Evolutionary conservation across 2,329 filamentous ascomycete species (phyloP).

Genomic region (Pleurostoma richardsiae): DNA sequence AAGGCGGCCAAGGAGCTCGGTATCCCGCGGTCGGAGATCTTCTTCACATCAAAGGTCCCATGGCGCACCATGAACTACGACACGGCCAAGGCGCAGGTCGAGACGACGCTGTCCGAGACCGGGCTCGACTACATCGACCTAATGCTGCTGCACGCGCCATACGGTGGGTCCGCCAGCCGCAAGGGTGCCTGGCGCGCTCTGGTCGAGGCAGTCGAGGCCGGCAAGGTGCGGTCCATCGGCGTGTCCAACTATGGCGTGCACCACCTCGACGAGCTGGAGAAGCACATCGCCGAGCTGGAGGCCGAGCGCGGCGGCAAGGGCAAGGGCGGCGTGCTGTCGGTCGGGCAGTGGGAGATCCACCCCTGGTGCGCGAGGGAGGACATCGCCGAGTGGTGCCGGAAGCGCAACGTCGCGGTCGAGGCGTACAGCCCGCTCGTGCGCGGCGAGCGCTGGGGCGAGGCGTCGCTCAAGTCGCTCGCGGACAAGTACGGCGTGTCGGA

Average conservation of each 20-base stretch:
- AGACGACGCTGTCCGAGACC: slow-evolving; percentile 56
- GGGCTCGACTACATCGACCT: slow-evolving; percentile 65
- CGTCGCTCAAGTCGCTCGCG: slow-evolving; percentile 57
- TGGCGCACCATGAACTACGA: slow-evolving; percentile 49
- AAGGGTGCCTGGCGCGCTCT: slow-evolving; percentile 59
- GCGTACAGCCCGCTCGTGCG: slow-evolving; percentile 58
- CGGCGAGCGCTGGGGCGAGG: slow-evolving; percentile 67
- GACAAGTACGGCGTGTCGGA: slow-evolving; percentile 69
- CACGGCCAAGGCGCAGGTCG: slow-evolving; percentile 57
- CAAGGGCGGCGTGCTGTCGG: slow-evolving; percentile 67
- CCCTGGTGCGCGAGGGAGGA: slow-evolving; percentile 81
- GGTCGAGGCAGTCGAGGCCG: slow-evolving; percentile 57
- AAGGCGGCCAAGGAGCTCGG: slow-evolving; percentile 19
- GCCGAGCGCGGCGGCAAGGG: slow-evolving; percentile 54
- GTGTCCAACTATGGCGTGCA: slow-evolving; percentile 63
- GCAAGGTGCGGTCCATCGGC: slow-evolving; percentile 56
- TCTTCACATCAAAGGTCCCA: slow-evolving; percentile 54
- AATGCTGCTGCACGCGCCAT: slow-evolving; percentile 57
- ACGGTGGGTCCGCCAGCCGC: slow-evolving; percentile 48
- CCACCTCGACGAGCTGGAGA: slow-evolving; percentile 56
- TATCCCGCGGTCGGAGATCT: slow-evolving; percentile 41
- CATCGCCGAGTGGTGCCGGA: slow-evolving; percentile 70
- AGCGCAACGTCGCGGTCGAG: slow-evolving; percentile 58
- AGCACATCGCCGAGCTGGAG: slow-evolving; percentile 57
- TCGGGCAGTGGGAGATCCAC: slow-evolving; percentile 87